phyloP scores from a whole-genome alignment of 2,329 filamentous ascomycete genomes.

The Xylaria digitata region DNA sequence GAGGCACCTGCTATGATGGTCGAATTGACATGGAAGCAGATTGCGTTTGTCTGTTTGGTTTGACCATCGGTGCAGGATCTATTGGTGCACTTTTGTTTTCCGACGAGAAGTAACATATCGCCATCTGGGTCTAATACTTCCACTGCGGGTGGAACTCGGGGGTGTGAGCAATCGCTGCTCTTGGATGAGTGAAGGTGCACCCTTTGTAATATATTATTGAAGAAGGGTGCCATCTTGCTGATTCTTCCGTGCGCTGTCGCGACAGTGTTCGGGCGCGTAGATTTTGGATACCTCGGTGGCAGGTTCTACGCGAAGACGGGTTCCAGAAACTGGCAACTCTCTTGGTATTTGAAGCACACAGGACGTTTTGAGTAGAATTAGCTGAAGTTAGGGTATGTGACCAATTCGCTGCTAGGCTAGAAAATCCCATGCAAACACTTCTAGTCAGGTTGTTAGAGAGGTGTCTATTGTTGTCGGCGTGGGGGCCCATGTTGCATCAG shows the following conservation, averaged over 20 bases:
- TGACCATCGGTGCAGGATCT: not conserved
- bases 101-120: slow-evolving; percentile 36
- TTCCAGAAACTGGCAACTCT: not conserved
- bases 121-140: slow-evolving; percentile 8
- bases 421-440: too few species aligned
- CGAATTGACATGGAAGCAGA: slow-evolving; percentile 27
- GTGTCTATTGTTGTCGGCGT: too few species aligned
- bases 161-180: slow-evolving; percentile 20
- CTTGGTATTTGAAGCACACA: not conserved
- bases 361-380: not conserved
- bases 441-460: too few species aligned
- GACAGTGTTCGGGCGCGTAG: not conserved
- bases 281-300: not conserved
- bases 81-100: slow-evolving; percentile 22
- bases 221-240: slow-evolving; percentile 20
- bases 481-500: too few species aligned
- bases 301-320: not conserved
- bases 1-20: slow-evolving; percentile 24
- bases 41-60: slow-evolving; percentile 1
- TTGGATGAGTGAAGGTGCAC: slow-evolving; percentile 3
- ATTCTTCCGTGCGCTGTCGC: not conserved
- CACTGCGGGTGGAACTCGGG: not conserved
- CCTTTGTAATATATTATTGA: not conserved
- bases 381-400: not conserved
- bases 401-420: not conserved